These are phyloP conservation scores for Colletotrichum sp. DNA, from an alignment of 2,329 filamentous ascomycete species.

Conservation along the genomic window DNA sequence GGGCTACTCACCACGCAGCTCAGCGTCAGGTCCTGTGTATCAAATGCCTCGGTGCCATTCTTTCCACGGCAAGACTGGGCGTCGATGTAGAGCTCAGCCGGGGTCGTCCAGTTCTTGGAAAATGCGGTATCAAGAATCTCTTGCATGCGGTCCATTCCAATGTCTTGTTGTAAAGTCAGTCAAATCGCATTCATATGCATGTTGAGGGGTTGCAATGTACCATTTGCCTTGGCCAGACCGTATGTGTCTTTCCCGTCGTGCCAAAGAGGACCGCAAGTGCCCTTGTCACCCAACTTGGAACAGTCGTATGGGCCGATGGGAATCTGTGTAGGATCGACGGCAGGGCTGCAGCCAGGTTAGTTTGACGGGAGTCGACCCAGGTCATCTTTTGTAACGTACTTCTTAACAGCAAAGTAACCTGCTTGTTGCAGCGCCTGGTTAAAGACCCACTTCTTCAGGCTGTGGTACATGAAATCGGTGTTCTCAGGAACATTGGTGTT, in stretches of 20 bases:
- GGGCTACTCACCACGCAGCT: not conserved
- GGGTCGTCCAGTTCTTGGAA: conserved; percentile 6
- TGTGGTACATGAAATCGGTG: conserved; percentile 5
- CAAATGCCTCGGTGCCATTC: not conserved
- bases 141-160: conserved; percentile 1
- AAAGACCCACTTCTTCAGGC: not conserved
- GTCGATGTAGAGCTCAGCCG: not conserved
- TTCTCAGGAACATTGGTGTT: not conserved
- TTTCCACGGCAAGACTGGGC: not conserved
- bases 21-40: not conserved
- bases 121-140: not conserved
- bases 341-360: not conserved
- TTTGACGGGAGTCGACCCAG: not conserved
- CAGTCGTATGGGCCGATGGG: not conserved
- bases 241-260: conserved; percentile 6
- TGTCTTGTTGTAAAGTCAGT: not conserved
- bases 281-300: not conserved
- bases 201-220: not conserved
- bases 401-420: conserved; percentile 3
- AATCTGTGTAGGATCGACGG: not conserved
- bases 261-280: conserved; percentile 5
- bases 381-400: not conserved
- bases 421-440: not conserved
- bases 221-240: not conserved
- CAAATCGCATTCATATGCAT: too few relatives aligned